A percentile compares a stretch with the other conserved stretches of the same genome.
Evolutionary conservation across 352 stramenopile genomes (phyloP).

Genomic region (Elongisporangium anandrum): DNA sequence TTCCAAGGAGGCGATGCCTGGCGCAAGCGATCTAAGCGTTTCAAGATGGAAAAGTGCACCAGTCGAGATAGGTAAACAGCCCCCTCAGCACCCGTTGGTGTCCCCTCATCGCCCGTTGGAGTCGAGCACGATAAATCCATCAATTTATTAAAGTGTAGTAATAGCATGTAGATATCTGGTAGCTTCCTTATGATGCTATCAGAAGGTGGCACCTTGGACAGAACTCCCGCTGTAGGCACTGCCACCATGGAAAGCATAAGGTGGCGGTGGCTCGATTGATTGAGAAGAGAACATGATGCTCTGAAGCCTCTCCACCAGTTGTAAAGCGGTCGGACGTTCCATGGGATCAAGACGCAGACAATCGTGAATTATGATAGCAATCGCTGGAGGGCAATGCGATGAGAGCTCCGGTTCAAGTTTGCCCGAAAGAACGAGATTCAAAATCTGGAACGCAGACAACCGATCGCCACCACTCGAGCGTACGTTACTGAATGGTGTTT

Average conservation of each 20-base stretch:
- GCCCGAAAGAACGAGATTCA: conserved; percentile 31
- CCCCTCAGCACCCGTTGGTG: too few species aligned
- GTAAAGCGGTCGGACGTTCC: conserved; percentile 18
- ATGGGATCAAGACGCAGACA: conserved; percentile 28
- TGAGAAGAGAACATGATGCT: conserved; percentile 5
- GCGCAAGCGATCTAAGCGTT: too few species aligned
- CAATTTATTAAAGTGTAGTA: neutral
- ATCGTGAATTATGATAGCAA: conserved; percentile 16
- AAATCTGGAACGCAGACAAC: conserved; percentile 33
- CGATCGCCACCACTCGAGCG: conserved; percentile 15
- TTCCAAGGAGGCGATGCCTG: too few species aligned
- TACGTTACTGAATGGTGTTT: conserved; percentile 21
- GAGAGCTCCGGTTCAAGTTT: conserved; percentile 25
- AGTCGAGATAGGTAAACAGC: too few species aligned
- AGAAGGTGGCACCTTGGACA: too few species aligned
- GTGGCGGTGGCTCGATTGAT: neutral
- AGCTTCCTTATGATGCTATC: too few species aligned
- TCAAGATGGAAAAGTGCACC: too few species aligned
- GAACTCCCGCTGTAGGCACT: conserved; percentile 3
- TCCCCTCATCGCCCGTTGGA: too few species aligned
- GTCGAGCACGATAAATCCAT: too few species aligned
- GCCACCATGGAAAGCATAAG: neutral
- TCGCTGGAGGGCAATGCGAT: conserved; percentile 18
- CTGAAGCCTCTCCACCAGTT: conserved; percentile 15
- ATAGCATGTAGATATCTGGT: too few species aligned